phyloP scores from a whole-genome alignment of 2,329 filamentous ascomycete genomes.

The Bipolaris zeicola region DNA sequence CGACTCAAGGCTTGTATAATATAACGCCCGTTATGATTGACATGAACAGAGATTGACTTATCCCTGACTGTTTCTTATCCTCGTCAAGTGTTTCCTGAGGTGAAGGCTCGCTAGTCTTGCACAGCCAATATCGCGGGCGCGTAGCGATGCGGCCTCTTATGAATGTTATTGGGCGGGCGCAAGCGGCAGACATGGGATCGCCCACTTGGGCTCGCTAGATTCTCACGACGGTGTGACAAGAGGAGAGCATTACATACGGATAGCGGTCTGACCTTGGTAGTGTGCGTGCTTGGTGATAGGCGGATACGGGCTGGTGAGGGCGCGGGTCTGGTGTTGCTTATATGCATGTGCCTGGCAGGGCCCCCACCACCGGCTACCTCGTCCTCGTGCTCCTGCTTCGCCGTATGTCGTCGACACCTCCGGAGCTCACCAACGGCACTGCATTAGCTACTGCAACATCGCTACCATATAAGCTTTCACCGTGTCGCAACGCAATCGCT shows the following conservation, averaged over 20 bases:
- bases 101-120: constrained; percentile 5
- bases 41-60: neutral
- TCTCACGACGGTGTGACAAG: constrained; percentile 35
- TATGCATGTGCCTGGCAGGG: constrained; percentile 25
- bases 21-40: constrained; percentile 12
- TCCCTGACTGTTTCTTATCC: neutral
- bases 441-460: constrained; percentile 3
- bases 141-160: constrained; percentile 28
- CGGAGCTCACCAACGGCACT: constrained; percentile 8
- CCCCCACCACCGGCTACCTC: constrained; percentile 1
- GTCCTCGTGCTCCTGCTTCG: neutral
- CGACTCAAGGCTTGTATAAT: constrained; percentile 44
- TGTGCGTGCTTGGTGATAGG: constrained; percentile 20
- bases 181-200: constrained; percentile 36
- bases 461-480: constrained; percentile 7
- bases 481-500: constrained; percentile 12
- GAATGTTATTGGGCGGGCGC: constrained; percentile 26
- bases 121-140: constrained; percentile 30
- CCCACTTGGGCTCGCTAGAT: constrained; percentile 20
- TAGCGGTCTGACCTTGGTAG: constrained; percentile 20
- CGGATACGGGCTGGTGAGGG: constrained; percentile 7
- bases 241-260: constrained; percentile 9
- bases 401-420: constrained; percentile 1
- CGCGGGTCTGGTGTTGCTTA: constrained; percentile 19
- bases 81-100: neutral